Evolutionary conservation across 495 filamentous ascomycete genomes (phyloP).

Genomic region (Clohesyomyces aquaticus): DNA sequence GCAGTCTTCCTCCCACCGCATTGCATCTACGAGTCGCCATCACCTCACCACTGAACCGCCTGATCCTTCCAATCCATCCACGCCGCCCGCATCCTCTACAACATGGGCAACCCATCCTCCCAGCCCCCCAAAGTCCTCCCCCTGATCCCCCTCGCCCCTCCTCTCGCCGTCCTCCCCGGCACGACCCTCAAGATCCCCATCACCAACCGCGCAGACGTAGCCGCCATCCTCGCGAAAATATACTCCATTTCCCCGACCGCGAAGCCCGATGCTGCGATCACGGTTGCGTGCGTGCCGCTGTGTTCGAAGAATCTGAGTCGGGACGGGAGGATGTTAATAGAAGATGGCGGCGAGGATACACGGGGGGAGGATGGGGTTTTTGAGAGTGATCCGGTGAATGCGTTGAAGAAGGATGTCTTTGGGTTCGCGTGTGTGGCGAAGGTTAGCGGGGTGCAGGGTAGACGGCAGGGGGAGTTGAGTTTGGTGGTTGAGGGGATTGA

Average conservation of each 20-base stretch:
- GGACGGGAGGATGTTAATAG: constrained; percentile 71
- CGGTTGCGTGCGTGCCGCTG: constrained; percentile 81
- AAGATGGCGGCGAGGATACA: constrained; percentile 53
- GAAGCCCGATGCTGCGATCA: constrained; percentile 66
- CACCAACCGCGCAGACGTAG: constrained; percentile 77
- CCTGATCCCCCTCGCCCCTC: constrained; percentile 74
- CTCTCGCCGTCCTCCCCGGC: constrained; percentile 78
- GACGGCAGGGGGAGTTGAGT: constrained; percentile 74
- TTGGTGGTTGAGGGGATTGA: constrained; percentile 84
- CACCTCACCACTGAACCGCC: not conserved
- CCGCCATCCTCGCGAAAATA: constrained; percentile 75
- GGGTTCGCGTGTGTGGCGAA: constrained; percentile 76
- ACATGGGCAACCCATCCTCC: constrained; percentile 36
- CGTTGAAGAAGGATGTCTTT: constrained; percentile 73
- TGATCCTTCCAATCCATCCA: not conserved
- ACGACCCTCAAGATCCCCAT: constrained; percentile 76
- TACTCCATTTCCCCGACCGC: constrained; percentile 68
- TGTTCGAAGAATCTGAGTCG: constrained; percentile 68
- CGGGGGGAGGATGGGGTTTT: constrained; percentile 47
- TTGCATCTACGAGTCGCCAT: not conserved
- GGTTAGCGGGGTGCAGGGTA: constrained; percentile 80
- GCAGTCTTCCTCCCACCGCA: not conserved
- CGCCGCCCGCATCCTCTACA: not conserved
- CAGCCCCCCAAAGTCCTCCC: constrained; percentile 59
- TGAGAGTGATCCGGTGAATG: constrained; percentile 60